phyloP scores from a whole-genome alignment of 73 alveolate species.

The Paramecium biaurelia region DNA sequence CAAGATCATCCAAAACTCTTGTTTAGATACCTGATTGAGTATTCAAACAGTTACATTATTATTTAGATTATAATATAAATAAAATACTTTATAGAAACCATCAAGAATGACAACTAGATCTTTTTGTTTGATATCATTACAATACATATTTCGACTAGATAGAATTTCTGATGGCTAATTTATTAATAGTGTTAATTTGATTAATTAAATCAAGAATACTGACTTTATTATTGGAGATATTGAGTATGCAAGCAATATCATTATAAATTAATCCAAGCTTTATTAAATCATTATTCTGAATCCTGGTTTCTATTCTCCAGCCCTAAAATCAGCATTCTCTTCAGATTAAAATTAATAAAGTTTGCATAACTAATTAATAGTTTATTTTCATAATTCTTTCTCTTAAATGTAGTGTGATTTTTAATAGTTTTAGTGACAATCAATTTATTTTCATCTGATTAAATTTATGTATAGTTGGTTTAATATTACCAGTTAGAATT shows the following conservation, averaged over 20 bases:
- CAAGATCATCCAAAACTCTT: conserved; percentile 45
- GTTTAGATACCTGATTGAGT: neutral
- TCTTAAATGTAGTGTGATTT: neutral
- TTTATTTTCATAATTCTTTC: neutral
- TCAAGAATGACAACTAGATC: neutral
- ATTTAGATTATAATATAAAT: neutral
- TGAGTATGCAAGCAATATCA: conserved; percentile 12
- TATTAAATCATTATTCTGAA: neutral
- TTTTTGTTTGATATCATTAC: conserved; percentile 7
- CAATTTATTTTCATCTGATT: neutral
- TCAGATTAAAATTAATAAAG: neutral
- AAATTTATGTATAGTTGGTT: neutral
- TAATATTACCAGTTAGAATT: neutral
- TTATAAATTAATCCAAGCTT: neutral
- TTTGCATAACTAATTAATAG: neutral
- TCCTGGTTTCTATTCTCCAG: neutral
- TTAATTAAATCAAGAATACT: neutral
- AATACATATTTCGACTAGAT: neutral
- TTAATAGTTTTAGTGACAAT: neutral
- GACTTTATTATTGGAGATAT: neutral
- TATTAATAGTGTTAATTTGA: neutral
- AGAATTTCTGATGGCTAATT: neutral
- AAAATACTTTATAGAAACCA: conserved; percentile 31
- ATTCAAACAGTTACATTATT: neutral
- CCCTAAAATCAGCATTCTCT: neutral